These are phyloP conservation scores for Cadophora sp. DNA, from an alignment of 2,329 filamentous ascomycete species.

Conservation along the genomic window DNA sequence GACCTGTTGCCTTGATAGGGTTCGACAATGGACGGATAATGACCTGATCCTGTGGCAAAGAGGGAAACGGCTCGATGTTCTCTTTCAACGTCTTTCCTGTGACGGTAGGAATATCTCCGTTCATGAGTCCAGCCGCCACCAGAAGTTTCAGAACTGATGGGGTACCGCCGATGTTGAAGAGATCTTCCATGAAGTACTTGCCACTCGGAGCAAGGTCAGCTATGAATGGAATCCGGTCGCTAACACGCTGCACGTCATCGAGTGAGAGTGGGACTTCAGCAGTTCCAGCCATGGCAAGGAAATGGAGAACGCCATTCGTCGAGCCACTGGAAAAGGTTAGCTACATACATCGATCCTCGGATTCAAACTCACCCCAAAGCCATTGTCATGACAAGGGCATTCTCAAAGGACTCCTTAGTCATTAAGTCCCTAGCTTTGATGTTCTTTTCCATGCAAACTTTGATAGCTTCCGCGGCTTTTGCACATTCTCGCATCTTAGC, in stretches of 20 bases:
- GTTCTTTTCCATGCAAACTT: slow-evolving; percentile 71
- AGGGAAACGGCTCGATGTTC: slow-evolving; percentile 80
- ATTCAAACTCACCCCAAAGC: slow-evolving; percentile 58
- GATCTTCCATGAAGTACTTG: slow-evolving; percentile 85
- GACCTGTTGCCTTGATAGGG: slow-evolving; percentile 82
- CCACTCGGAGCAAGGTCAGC: slow-evolving; percentile 79
- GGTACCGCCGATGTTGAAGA: slow-evolving; percentile 85
- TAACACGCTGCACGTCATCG: slow-evolving; percentile 74
- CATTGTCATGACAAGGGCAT: slow-evolving; percentile 78
- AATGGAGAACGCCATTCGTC: slow-evolving; percentile 75
- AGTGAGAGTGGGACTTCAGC: slow-evolving; percentile 69
- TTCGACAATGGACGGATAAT: slow-evolving; percentile 81
- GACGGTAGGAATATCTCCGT: slow-evolving; percentile 80
- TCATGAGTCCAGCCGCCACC: slow-evolving; percentile 75
- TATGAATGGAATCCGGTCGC: slow-evolving; percentile 74
- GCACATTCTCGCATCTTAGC: slow-evolving; percentile 76
- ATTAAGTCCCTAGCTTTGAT: slow-evolving; percentile 72
- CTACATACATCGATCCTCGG: not conserved
- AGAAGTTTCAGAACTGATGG: slow-evolving; percentile 87
- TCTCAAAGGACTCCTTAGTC: slow-evolving; percentile 73
- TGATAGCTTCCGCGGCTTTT: slow-evolving; percentile 72
- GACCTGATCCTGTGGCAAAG: slow-evolving; percentile 77
- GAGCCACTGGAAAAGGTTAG: slow-evolving; percentile 54
- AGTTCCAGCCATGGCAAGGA: slow-evolving; percentile 75
- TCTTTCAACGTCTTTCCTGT: slow-evolving; percentile 85